Evolutionary conservation across 495 filamentous ascomycete species (phyloP).

Genomic region (Penicillium odoratum): DNA sequence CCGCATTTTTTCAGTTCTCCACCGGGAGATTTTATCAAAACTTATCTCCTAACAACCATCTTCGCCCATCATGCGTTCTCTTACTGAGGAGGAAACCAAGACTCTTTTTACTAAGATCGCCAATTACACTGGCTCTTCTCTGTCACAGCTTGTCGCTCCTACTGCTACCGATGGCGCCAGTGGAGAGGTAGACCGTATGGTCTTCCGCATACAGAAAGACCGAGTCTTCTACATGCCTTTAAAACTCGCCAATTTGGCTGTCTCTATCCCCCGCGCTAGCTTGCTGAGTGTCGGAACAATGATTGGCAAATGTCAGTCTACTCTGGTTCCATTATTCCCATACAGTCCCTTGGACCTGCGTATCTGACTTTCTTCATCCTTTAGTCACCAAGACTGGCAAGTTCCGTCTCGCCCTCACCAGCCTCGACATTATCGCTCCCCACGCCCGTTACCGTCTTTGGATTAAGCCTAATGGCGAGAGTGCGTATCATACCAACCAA

Average conservation of each 20-base stretch:
- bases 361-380: background rate
- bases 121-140: conserved; percentile 74
- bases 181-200: conserved; percentile 59
- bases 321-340: background rate
- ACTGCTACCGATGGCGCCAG: conserved; percentile 61
- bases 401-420: conserved; percentile 50
- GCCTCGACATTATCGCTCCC: conserved; percentile 77
- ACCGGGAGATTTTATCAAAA: conserved; percentile 5
- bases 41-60: conserved; percentile 1
- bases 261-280: conserved; percentile 70
- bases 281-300: conserved; percentile 62
- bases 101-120: conserved; percentile 78
- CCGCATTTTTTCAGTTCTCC: conserved; percentile 12
- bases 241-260: conserved; percentile 87
- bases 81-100: conserved; percentile 66
- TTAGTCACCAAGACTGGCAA: conserved; percentile 84
- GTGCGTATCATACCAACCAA: background rate
- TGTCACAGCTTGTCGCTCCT: conserved; percentile 73
- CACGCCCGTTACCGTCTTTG: conserved; percentile 90
- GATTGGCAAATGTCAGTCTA: conserved; percentile 32
- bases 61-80: conserved; percentile 60
- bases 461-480: conserved; percentile 85
- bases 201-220: conserved; percentile 77
- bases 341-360: background rate
- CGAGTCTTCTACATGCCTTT: conserved; percentile 89